Evolutionary conservation across 2,329 filamentous ascomycete species (phyloP).

Genomic region (Cadophora sp.): DNA sequence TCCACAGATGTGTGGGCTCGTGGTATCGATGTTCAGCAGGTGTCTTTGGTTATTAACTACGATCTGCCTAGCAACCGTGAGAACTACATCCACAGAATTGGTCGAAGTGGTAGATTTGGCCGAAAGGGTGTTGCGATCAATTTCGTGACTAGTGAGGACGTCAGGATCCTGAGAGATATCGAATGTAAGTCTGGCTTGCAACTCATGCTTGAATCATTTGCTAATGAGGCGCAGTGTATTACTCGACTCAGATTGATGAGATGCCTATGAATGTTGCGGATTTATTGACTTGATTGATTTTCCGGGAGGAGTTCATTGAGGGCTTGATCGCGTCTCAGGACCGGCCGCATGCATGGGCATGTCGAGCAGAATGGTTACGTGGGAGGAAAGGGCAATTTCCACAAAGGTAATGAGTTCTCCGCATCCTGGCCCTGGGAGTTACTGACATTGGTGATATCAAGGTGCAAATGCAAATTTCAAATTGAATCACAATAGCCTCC

Average conservation of each 20-base stretch:
- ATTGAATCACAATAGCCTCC: slow-evolving; percentile 47
- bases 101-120: slow-evolving; percentile 92
- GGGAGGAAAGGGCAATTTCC: slow-evolving; percentile 42
- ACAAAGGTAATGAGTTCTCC: slow-evolving; percentile 29
- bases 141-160: slow-evolving; percentile 98
- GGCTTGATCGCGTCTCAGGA: background rate
- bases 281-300: slow-evolving; percentile 39
- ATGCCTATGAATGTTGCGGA: slow-evolving; percentile 78
- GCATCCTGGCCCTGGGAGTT: background rate
- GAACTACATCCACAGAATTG: slow-evolving; percentile 99
- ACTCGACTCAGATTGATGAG: slow-evolving; percentile 80
- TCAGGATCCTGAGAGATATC: slow-evolving; percentile 95
- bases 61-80: slow-evolving; percentile 98
- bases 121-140: slow-evolving; percentile 99
- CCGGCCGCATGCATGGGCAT: slow-evolving; percentile 31
- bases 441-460: slow-evolving; percentile 15
- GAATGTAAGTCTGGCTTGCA: slow-evolving; percentile 70
- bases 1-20: slow-evolving; percentile 98
- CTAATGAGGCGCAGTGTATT: slow-evolving; percentile 62
- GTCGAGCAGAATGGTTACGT: slow-evolving; percentile 34
- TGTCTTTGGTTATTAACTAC: slow-evolving; percentile 98
- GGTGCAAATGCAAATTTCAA: slow-evolving; percentile 15
- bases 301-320: background rate
- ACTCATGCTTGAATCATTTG: background rate
- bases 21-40: slow-evolving; percentile 98